phyloP scores from a whole-genome alignment of 768 basidiomycete species.

The Boletus coccyginus region DNA sequence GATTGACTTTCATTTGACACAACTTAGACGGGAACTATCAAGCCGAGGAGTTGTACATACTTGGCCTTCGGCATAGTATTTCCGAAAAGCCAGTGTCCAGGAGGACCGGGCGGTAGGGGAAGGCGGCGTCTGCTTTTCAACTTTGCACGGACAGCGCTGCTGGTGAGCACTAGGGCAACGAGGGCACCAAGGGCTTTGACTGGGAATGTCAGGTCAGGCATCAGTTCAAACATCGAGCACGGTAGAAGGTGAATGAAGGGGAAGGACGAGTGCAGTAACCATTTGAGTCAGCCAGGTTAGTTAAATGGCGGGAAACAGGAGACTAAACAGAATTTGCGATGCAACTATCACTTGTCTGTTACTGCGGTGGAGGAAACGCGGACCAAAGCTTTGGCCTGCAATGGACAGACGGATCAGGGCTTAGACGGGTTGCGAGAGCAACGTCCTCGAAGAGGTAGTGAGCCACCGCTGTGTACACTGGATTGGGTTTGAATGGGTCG shows the following conservation, averaged over 20 bases:
- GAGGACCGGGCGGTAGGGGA: slow-evolving; percentile 31
- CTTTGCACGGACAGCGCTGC: slow-evolving; percentile 6
- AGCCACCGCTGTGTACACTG: neutral
- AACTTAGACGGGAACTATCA: neutral
- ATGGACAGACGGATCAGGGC: neutral
- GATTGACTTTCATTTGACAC: slow-evolving; percentile 20
- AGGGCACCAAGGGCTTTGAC: slow-evolving; percentile 20
- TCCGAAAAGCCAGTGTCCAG: slow-evolving; percentile 34
- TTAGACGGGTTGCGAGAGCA: neutral
- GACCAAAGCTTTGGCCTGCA: neutral
- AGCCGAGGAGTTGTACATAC: slow-evolving; percentile 10
- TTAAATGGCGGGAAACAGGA: slow-evolving; percentile 13
- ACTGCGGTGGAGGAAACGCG: neutral
- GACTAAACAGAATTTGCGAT: too few relatives aligned
- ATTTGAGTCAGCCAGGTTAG: neutral
- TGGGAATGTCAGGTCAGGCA: slow-evolving; percentile 4
- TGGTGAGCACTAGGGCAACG: slow-evolving; percentile 14
- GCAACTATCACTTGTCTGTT: neutral
- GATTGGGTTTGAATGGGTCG: neutral
- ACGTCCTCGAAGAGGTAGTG: neutral
- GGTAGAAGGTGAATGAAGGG: neutral
- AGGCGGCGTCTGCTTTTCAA: slow-evolving; percentile 14
- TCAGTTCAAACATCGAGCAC: slow-evolving; percentile 8
- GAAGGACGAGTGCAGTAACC: neutral
- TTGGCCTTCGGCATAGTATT: slow-evolving; percentile 25